phyloP scores from a whole-genome alignment of 257 asterid species.

The Solanum appendiculatum region DNA sequence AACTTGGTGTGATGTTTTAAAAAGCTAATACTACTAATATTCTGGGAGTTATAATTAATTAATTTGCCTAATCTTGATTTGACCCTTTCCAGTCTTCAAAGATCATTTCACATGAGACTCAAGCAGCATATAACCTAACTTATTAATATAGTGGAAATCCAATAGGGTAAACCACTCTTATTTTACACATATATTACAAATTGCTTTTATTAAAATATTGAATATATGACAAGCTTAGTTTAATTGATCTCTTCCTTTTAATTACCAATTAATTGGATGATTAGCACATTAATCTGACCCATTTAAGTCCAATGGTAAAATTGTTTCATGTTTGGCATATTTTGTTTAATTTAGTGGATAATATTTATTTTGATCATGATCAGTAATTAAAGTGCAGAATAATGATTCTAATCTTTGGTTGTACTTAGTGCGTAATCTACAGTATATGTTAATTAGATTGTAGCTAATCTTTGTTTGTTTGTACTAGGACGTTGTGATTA shows the following conservation, averaged over 20 bases:
- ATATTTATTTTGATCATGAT: background rate
- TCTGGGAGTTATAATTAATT: conserved; percentile 6
- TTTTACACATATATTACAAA: background rate
- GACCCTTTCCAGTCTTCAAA: conserved; percentile 57
- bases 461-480: background rate
- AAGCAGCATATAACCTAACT: conserved; percentile 5
- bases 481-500: background rate
- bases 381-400: background rate
- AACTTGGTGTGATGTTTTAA: conserved; percentile 21
- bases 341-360: background rate
- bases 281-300: background rate
- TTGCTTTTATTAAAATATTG: background rate
- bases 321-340: background rate
- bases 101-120: background rate
- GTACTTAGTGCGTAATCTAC: background rate
- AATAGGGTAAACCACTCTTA: conserved; percentile 1
- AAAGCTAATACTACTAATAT: background rate
- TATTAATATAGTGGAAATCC: conserved; percentile 15
- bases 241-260: background rate
- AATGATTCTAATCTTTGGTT: background rate
- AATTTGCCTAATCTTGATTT: conserved; percentile 5
- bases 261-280: background rate
- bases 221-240: background rate
- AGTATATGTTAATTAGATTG: background rate
- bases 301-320: background rate